Evolutionary conservation across 2,329 filamentous ascomycete species (phyloP), one percentile per base, ranked within the genome.

Genomic region (Neoarthrinium moseri): DNA sequence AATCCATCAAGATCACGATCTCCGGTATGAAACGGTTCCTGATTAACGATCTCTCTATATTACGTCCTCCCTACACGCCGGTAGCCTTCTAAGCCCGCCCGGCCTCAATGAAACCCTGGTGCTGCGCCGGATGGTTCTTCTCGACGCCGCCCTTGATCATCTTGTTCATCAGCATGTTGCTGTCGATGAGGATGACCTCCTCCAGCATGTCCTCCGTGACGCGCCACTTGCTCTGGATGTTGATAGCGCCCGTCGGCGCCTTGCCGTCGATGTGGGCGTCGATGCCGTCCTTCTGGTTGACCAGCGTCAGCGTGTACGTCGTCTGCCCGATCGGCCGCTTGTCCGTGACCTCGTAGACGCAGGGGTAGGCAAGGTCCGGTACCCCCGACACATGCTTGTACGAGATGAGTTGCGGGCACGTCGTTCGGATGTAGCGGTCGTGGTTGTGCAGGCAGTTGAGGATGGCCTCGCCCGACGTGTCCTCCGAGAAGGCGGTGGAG

Each of bases 391-490:
- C 6, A 29, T 39, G 56, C 21, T 27, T 45, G 48, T 54, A 56
- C 23, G 48, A 51, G 29, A 61, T 50, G 13, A 60, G 50, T 15
- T 56, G 49, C 15, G 58, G 58, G 24, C 54, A 58, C 2, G 58
- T 58, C 7, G 48, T 57, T 6, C 48, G 49, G 52, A 62, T 59
- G 55, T 60, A 60, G 2, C 39, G 24, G 70, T 83, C 56, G 51
- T 61, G 57, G 59, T 90, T 82, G 42, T 78, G 70, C 5, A 65
- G 58, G 17, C 49, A 47, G 21, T 50, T 43, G 20, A 60, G 46
- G 34, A 62, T 50, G 32, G 55, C 50, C 13, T 54, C 42, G 13
- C 55, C 49, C 5, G 45, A 23, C 5, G 55, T 35, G 42, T 51
- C 54, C n/a, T 51, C 52, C 8, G 62, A 61, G 8, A 65, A 51